Conservation (phyloP, 1,139 yeast genomes). For the Blastobotrys niveus region DNA sequence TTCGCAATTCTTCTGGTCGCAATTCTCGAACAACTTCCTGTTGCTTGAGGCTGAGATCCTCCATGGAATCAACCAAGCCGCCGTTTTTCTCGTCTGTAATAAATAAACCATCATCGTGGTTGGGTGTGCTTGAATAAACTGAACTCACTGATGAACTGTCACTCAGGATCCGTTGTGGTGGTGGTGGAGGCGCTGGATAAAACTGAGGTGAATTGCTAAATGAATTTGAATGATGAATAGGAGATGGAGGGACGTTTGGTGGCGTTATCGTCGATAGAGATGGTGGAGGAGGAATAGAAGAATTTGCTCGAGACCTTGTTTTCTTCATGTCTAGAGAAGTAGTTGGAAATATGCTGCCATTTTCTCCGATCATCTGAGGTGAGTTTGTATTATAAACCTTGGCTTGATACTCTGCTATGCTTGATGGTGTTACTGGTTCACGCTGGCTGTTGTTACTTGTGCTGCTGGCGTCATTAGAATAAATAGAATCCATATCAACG, state of each 20-base stretch:
- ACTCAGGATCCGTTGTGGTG: neutral
- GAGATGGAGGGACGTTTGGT: neutral
- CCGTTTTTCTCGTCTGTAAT: neutral
- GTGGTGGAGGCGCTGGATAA: conserved; percentile 7
- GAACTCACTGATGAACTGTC: conserved; percentile 11
- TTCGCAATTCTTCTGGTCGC: conserved; percentile 4
- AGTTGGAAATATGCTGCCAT: no score
- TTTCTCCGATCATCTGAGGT: conserved; percentile 1
- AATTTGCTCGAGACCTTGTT: no score
- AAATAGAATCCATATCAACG: conserved; percentile 8
- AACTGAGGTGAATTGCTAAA: neutral
- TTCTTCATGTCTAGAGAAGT: no score
- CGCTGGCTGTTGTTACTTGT: no score
- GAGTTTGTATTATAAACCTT: conserved; percentile 1
- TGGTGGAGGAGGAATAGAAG: no score
- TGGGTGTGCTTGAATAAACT: conserved; percentile 11
- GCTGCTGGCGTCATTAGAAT: conserved; percentile 12
- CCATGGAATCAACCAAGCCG: neutral
- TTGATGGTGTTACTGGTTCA: conserved; percentile 16
- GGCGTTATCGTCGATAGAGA: no score
- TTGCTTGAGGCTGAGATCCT: neutral
- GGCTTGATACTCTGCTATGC: conserved; percentile 3
- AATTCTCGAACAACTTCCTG: neutral
- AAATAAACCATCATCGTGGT: conserved; percentile 7
- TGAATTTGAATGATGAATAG: neutral